Evolutionary conservation across 2,329 filamentous ascomycete species (phyloP).

Genomic region (Penicillium sp.): DNA sequence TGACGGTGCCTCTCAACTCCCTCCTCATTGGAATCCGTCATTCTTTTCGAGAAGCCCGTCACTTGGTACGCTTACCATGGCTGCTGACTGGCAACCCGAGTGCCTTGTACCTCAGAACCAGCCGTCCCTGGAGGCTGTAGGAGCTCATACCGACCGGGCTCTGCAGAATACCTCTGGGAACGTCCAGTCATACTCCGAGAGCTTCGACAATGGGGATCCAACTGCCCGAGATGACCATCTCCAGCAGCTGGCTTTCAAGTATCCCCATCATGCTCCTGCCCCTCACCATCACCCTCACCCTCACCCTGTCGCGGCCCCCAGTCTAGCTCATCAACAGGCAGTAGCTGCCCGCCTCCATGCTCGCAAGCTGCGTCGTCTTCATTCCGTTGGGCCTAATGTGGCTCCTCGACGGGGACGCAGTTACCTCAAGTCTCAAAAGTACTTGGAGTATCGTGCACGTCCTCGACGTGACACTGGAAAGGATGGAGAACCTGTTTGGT

Average conservation of each 20-base stretch:
- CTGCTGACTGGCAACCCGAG: conserved; percentile 46
- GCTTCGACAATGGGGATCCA: conserved; percentile 32
- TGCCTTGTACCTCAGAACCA: conserved; percentile 44
- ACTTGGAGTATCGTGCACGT: conserved; percentile 48
- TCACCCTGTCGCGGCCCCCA: conserved; percentile 32
- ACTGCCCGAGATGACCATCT: conserved; percentile 39
- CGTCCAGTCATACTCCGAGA: conserved; percentile 46
- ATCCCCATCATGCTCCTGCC: conserved; percentile 34
- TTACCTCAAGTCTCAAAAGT: conserved; percentile 49
- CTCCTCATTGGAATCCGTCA: conserved; percentile 45
- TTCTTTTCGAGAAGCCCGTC: conserved; percentile 44
- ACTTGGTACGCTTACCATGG: conserved; percentile 40
- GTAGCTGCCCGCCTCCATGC: conserved; percentile 37
- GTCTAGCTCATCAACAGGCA: conserved; percentile 32
- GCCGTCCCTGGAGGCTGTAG: conserved; percentile 39
- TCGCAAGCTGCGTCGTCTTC: conserved; percentile 41
- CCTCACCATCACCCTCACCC: no score
- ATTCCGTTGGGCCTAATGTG: conserved; percentile 36
- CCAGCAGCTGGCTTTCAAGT: conserved; percentile 42
- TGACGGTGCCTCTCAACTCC: conserved; percentile 35
- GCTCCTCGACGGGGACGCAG: conserved; percentile 35
- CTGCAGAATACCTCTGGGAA: conserved; percentile 50
- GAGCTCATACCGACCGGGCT: conserved; percentile 42
- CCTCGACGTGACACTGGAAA: conserved; percentile 49
- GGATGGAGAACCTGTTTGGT: conserved; percentile 51